Base-by-base conservation (phyloP, 1,139 yeast genomes). In the Diutina scorzettiae region DNA sequence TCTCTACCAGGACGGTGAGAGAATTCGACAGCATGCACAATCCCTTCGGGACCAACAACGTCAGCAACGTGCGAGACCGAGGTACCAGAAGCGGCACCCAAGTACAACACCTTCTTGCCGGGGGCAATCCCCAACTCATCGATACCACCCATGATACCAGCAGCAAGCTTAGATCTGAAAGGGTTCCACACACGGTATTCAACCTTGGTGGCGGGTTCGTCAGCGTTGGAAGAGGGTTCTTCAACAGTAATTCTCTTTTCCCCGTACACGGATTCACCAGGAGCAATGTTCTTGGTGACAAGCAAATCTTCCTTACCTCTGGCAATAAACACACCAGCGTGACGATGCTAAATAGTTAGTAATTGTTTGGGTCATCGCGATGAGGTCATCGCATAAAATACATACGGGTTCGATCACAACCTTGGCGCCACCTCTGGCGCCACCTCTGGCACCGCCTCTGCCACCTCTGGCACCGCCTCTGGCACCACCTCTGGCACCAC, bases 161-260 rank as follows among this genome's bases (percentile, higher is more conserved):
- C 98, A 62, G 98, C 98, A 72, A 91, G 75, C 78, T 67, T 91
- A 51, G 97, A 91, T 81, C 98, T 82, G 82, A 91, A 91, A 51
- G 98, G 98, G 70, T 91, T 91, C 99, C 99, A 91, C 53, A 91
- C 98, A 78, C 98, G 89, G 80, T 91, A 91, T 72, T 91, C 98
- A 49, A 79, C 76, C 76, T 91, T 91, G 60, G 96, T 87, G 45
- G 72, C 82, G 59, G 82, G 82, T 59, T 83, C 95, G 59, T 81
- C 94, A 58, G 71, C 77, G 14, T 27, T 27, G 46, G 87, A 75
- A 34, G 28, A 27, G 53, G 96, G 94, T 62, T 84, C 96, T 63
- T 93, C 98, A 48, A 91, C 77, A 44, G 94, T 69, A 50, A 91
- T 75, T 73, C 98, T 79, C 80, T 91, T 91, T 73, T 91, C 98